A percentile compares a stretch with the other conserved stretches of the same genome.
Conservation (phyloP, 305 asterid genomes). For the Fraxinus dipetala region DNA sequence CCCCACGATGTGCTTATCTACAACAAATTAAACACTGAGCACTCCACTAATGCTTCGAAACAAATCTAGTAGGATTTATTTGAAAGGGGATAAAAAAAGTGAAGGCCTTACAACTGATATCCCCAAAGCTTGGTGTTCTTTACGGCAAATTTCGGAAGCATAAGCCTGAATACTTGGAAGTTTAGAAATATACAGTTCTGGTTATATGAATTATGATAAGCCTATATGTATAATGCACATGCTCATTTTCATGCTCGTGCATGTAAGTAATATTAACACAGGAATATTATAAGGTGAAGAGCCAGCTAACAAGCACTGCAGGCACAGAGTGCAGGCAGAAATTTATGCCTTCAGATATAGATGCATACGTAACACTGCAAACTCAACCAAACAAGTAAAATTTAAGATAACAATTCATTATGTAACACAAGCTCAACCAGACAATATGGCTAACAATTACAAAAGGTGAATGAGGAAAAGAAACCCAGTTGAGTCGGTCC, state of each 20-base stretch:
- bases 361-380: not conserved
- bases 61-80: not conserved
- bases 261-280: not conserved
- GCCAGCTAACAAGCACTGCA: not conserved
- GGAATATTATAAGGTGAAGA: not conserved
- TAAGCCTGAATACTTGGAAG: slow-evolving; percentile 51
- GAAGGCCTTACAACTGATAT: slow-evolving; percentile 65
- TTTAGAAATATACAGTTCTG: not conserved
- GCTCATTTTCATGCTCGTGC: not conserved
- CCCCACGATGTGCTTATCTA: slow-evolving; percentile 91
- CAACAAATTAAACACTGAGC: slow-evolving; percentile 2
- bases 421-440: not conserved
- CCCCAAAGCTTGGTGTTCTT: slow-evolving; percentile 76
- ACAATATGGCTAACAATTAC: not conserved
- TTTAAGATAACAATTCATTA: not conserved
- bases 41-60: not conserved
- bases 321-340: not conserved
- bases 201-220: not conserved
- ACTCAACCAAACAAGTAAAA: not conserved
- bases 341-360: not conserved
- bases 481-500: not conserved
- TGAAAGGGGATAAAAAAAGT: slow-evolving; percentile 8
- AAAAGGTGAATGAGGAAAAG: not conserved
- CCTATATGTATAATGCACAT: not conserved
- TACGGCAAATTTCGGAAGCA: slow-evolving; percentile 71